phyloP scores from a whole-genome alignment of 768 basidiomycete species.

The Naganishia onofrii region DNA sequence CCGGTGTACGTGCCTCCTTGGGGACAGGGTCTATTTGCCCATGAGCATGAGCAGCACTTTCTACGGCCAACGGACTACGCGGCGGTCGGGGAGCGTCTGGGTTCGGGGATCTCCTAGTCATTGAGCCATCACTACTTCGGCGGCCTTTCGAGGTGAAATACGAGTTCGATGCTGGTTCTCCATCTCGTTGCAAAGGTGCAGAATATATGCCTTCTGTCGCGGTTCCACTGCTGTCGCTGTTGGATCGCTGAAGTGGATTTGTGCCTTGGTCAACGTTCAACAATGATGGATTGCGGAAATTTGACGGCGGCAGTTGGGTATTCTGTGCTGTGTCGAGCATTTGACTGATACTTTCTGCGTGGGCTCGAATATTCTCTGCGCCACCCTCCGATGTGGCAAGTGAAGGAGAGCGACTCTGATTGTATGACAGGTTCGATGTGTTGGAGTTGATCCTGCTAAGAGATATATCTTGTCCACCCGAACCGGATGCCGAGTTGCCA shows the following conservation, averaged over 20 bases:
- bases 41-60: slow-evolving; percentile 9
- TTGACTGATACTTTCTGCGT: slow-evolving; percentile 23
- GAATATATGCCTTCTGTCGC: slow-evolving; percentile 19
- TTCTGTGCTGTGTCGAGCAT: slow-evolving; percentile 14
- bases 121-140: slow-evolving; percentile 9
- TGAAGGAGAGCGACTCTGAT: not conserved
- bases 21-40: slow-evolving; percentile 28
- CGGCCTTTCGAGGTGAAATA: slow-evolving; percentile 1
- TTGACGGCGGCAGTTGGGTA: not conserved
- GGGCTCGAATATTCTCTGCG: slow-evolving; percentile 20
- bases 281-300: too few relatives aligned
- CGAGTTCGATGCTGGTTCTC: not conserved
- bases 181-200: slow-evolving; percentile 19
- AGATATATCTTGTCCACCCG: not conserved
- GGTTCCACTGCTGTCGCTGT: slow-evolving; percentile 8
- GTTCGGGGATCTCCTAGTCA: not conserved
- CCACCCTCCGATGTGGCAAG: not conserved
- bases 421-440: not conserved
- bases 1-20: slow-evolving; percentile 20
- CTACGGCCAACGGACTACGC: not conserved
- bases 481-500: not conserved
- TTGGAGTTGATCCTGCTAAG: not conserved
- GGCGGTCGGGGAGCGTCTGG: not conserved
- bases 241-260: not conserved
- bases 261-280: not conserved